phyloP scores from a whole-genome alignment of 148 eudicot genomes.

The Rhododendron ovatum region DNA sequence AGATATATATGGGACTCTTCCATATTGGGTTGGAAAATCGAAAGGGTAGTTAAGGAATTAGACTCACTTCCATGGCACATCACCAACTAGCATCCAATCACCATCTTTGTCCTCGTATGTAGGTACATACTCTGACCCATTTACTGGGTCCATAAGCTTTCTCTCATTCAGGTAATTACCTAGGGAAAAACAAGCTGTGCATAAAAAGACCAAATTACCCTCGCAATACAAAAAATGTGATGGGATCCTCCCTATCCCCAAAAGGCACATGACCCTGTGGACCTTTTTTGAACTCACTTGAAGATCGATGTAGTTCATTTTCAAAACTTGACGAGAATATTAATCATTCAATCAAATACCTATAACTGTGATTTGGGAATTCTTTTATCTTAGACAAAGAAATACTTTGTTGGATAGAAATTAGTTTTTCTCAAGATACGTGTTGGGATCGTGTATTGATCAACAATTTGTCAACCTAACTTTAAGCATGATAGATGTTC shows the following conservation, averaged over 20 bases:
- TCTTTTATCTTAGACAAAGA: neutral
- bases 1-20: neutral
- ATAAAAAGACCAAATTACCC: conserved; percentile 10
- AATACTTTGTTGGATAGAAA: neutral
- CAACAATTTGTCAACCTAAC: neutral
- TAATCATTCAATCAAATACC: neutral
- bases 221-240: neutral
- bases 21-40: neutral
- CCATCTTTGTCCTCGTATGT: conserved; percentile 27
- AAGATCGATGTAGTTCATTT: neutral
- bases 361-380: neutral
- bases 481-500: neutral
- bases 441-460: neutral
- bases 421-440: neutral
- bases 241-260: neutral
- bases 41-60: neutral
- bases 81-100: conserved; percentile 29
- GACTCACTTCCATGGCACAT: conserved; percentile 26
- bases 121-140: conserved; percentile 16
- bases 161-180: conserved; percentile 15
- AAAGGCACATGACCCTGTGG: neutral
- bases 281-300: neutral
- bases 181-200: neutral
- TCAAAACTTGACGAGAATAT: neutral
- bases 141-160: conserved; percentile 16